Base-by-base conservation (phyloP, 208 protist genomes). In the Leptomonas pyrrhocoris region DNA sequence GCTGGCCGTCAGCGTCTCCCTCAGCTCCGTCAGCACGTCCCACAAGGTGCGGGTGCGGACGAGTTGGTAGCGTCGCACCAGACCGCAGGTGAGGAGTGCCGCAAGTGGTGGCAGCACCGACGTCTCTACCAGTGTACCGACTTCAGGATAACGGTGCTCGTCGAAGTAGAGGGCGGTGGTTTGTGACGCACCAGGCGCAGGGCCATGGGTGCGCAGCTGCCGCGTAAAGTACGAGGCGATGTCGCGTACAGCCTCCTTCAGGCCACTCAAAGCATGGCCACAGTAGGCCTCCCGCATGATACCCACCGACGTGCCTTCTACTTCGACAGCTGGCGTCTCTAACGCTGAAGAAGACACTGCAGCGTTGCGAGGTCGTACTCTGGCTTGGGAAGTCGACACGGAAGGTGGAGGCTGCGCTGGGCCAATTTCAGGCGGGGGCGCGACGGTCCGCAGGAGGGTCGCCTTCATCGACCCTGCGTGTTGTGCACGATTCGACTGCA, bases 151-250 rank as follows among this genome's bases (percentile, higher is more conserved):
- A 21, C 28, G 2, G 53, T 67, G 53, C 53, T 87, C 85, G 48
- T 90, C 85, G 31, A 90, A 84, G 27, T 77, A 67, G 0, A 23
- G 42, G 19, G 62, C 55, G 18, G 65, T 30, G 13, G 46, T 46
- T 18, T 61, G 34, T 46, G 56, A 31, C 5, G 45, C 56, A 1
- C 7, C 34, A 2, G 49, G 18, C 5, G 25, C 40, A 21, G 42
- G 36, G 57, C 51, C 40, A 38, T 58, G 62, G 3, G 36, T 15
- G 21, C 71, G 51, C 49, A 85, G 36, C 34, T 73, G 54, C 40
- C 56, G 15, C 8, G 73, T 75, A 55, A 89, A 84, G 75, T 83
- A 84, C 12, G 66, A 59, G 16, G 56, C 58, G 16, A 73, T 51
- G 70, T 28, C 27, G 28, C 45, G 58, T 6, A 55, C 62, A 19